These are phyloP conservation scores for Candida namnaoensis DNA, from an alignment of 805 yeast species.

Conservation along the genomic window DNA sequence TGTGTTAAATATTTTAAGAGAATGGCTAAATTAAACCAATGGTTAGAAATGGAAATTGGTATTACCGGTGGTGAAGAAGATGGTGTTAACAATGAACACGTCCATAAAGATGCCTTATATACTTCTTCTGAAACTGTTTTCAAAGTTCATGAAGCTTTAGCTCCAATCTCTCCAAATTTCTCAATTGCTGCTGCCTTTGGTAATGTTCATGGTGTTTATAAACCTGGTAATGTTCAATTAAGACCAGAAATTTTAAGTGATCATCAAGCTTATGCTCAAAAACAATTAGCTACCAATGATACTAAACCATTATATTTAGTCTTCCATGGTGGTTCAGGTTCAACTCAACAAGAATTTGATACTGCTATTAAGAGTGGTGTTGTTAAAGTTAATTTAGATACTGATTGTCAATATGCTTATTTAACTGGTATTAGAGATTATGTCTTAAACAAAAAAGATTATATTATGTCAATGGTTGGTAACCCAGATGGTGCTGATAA, in stretches of 20 bases:
- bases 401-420: conserved; percentile 99
- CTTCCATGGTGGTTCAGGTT: conserved; percentile 99
- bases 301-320: conserved; percentile 85
- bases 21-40: conserved; percentile 90
- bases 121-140: conserved; percentile 93
- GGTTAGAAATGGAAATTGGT: conserved; percentile 99
- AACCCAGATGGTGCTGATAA: conserved; percentile 99
- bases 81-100: conserved; percentile 98
- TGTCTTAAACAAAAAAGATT: conserved; percentile 93
- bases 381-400: conserved; percentile 97
- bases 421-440: conserved; percentile 95
- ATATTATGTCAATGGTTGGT: conserved; percentile 83
- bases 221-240: conserved; percentile 96
- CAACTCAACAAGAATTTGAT: conserved; percentile 84
- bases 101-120: conserved; percentile 79
- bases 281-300: conserved; percentile 44
- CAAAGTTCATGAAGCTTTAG: conserved; percentile 82
- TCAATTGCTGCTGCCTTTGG: conserved; percentile 99
- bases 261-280: conserved; percentile 85
- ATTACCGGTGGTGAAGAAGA: conserved; percentile 99
- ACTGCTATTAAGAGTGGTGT: conserved; percentile 90
- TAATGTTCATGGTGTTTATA: conserved; percentile 99
- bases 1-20: conserved; percentile 94
- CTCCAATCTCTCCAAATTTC: conserved; percentile 93
- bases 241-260: conserved; percentile 91